These are phyloP conservation scores for Talaromyces sp. DNA, from an alignment of 2,329 filamentous ascomycete genomes.

Conservation along the genomic window DNA sequence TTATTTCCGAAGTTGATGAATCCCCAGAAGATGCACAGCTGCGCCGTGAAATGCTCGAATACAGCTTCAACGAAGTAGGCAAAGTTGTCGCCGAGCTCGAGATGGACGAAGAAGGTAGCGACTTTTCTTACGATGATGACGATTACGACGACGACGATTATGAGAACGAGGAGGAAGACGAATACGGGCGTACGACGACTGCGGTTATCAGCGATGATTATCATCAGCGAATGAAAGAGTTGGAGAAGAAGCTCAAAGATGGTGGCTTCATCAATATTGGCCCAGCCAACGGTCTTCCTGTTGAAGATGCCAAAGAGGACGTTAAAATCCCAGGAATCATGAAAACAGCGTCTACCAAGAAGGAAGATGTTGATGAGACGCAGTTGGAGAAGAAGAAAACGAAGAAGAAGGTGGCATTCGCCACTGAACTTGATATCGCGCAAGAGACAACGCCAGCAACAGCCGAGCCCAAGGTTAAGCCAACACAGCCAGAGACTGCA, in stretches of 20 bases:
- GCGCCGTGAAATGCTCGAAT: conserved; percentile 83
- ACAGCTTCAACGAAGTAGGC: conserved; percentile 81
- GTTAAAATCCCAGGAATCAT: conserved; percentile 20
- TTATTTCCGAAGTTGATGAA: conserved; percentile 68
- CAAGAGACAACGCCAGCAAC: conserved; percentile 22
- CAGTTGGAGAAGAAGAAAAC: conserved; percentile 11
- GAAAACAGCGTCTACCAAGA: conserved; percentile 16
- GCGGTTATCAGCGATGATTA: conserved; percentile 69
- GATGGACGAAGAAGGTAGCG: conserved; percentile 61
- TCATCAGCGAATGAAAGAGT: conserved; percentile 73
- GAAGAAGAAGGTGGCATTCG: conserved; percentile 74
- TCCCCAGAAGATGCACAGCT: conserved; percentile 72
- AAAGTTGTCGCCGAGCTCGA: conserved; percentile 89
- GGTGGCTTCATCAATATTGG: conserved; percentile 55
- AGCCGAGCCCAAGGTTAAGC: conserved; percentile 20
- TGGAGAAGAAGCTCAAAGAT: conserved; percentile 68
- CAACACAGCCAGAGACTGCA: conserved; percentile 22
- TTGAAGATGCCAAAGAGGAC: conserved; percentile 11
- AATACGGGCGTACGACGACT: conserved; percentile 67
- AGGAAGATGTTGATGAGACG: conserved; percentile 12
- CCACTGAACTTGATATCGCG: conserved; percentile 67
- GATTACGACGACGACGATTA: conserved; percentile 51
- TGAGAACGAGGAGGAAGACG: conserved; percentile 64
- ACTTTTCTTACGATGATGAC: conserved; percentile 49
- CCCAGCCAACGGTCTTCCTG: conserved; percentile 36